Evolutionary conservation across 208 protist species (phyloP).

Genomic region (Trypanosoma rangeli): DNA sequence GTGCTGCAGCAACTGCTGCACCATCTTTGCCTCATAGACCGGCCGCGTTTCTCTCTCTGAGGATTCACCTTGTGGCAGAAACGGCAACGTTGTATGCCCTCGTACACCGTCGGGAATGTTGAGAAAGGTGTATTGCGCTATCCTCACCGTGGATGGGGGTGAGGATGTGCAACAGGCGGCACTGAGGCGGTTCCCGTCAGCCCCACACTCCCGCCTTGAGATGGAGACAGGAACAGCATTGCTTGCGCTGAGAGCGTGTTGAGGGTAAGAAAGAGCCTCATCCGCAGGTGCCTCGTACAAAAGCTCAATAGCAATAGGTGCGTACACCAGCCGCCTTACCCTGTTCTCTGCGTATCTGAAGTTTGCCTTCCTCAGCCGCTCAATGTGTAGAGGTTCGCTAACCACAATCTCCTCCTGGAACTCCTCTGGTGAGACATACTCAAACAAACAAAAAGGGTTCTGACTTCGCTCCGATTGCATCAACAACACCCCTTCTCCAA

Average conservation of each 20-base stretch:
- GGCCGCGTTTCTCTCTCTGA: not conserved
- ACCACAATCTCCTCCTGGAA: slow-evolving; percentile 12
- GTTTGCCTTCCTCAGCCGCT: slow-evolving; percentile 3
- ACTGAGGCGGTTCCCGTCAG: not conserved
- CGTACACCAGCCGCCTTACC: slow-evolving; percentile 19
- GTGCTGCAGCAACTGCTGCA: slow-evolving; percentile 73
- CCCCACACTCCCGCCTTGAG: not conserved
- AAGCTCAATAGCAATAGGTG: slow-evolving; percentile 35
- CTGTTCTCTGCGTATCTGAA: not conserved
- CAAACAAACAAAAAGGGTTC: slow-evolving; percentile 30
- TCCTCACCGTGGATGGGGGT: not conserved
- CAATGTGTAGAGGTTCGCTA: slow-evolving; percentile 9
- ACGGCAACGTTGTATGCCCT: not conserved
- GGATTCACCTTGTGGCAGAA: not conserved
- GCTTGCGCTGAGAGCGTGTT: not conserved
- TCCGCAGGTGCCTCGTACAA: slow-evolving; percentile 7
- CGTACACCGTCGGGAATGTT: slow-evolving; percentile 8
- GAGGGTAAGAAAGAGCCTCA: not conserved
- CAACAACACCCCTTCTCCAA: slow-evolving; percentile 34
- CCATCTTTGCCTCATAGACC: slow-evolving; percentile 29
- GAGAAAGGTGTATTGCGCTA: slow-evolving; percentile 32
- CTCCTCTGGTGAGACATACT: slow-evolving; percentile 11
- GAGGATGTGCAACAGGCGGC: not conserved
- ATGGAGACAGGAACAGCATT: not conserved
- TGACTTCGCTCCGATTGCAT: slow-evolving; percentile 28